Evolutionary conservation across 495 filamentous ascomycete genomes (phyloP).

Genomic region (Schizothecium vesticola): DNA sequence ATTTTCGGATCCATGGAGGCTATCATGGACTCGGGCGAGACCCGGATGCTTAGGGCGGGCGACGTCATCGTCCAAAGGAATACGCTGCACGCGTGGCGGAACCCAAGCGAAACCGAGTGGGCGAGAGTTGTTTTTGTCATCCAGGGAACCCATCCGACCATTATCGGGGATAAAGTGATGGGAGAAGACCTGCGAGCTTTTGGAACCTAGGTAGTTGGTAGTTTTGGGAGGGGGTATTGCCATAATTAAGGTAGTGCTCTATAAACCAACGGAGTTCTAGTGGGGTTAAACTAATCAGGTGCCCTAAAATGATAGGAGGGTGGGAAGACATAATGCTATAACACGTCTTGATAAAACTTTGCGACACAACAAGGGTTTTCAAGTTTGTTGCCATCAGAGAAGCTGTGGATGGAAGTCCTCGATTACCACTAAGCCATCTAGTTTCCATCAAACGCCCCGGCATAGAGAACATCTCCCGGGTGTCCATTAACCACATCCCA

Average conservation of each 20-base stretch:
- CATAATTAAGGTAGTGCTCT: too few species aligned
- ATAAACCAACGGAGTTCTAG: too few species aligned
- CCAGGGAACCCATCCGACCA: constrained; percentile 37
- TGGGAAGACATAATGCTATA: too few species aligned
- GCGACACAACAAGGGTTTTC: too few species aligned
- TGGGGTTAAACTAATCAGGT: too few species aligned
- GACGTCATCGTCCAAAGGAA: constrained; percentile 54
- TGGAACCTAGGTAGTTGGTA: too few species aligned
- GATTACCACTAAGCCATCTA: too few species aligned
- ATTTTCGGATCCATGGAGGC: constrained; percentile 56
- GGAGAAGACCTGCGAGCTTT: neutral
- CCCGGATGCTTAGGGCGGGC: constrained; percentile 44
- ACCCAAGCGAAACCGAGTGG: constrained; percentile 48
- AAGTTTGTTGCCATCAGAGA: too few species aligned
- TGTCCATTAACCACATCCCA: constrained; percentile 12
- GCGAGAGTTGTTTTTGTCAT: constrained; percentile 53
- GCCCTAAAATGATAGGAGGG: too few species aligned
- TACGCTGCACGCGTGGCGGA: constrained; percentile 59
- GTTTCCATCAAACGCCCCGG: constrained; percentile 8
- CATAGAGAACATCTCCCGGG: constrained; percentile 15
- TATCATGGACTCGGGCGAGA: constrained; percentile 53
- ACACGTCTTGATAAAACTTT: too few species aligned
- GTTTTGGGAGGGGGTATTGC: too few species aligned
- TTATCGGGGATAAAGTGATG: constrained; percentile 20
- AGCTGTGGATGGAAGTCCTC: too few species aligned